Evolutionary conservation across 805 yeast species (phyloP).

Genomic region (Lachancea kluyveri): DNA sequence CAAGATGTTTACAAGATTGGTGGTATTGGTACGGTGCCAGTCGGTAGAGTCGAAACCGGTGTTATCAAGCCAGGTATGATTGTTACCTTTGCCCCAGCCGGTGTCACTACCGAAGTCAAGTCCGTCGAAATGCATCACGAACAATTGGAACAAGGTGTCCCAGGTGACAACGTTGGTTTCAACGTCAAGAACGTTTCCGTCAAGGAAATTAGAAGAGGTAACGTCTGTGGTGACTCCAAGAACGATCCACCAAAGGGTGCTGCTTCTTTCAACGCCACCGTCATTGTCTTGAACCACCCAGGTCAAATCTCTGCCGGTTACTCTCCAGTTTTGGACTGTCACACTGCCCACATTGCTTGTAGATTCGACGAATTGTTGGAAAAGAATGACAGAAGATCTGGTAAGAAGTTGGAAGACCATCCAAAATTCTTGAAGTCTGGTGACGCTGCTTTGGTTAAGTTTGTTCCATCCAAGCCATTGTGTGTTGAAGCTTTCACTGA

Average conservation of each 20-base stretch:
- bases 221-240: conserved; percentile 88
- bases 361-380: conserved; percentile 71
- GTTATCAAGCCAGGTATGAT: conserved; percentile 87
- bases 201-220: conserved; percentile 88
- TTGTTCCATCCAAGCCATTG: conserved; percentile 85
- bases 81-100: conserved; percentile 85
- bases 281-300: conserved; percentile 84
- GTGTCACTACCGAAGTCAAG: conserved; percentile 85
- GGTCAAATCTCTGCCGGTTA: conserved; percentile 89
- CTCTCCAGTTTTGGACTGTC: conserved; percentile 88
- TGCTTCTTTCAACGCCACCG: conserved; percentile 80
- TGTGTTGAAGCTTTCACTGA: conserved; percentile 93
- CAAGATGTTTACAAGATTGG: conserved; percentile 92
- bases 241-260: conserved; percentile 80
- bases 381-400: conserved; percentile 90
- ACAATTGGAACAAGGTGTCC: conserved; percentile 69
- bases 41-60: conserved; percentile 94
- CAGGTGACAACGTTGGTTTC: conserved; percentile 91
- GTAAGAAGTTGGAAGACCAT: conserved; percentile 81
- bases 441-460: conserved; percentile 90
- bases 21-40: conserved; percentile 89
- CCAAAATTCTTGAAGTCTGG: conserved; percentile 95
- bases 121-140: conserved; percentile 87
- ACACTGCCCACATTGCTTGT: conserved; percentile 92
- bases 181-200: conserved; percentile 88